Evolutionary conservation across 805 yeast genomes (phyloP).

Genomic region (Spathaspora boniae): DNA sequence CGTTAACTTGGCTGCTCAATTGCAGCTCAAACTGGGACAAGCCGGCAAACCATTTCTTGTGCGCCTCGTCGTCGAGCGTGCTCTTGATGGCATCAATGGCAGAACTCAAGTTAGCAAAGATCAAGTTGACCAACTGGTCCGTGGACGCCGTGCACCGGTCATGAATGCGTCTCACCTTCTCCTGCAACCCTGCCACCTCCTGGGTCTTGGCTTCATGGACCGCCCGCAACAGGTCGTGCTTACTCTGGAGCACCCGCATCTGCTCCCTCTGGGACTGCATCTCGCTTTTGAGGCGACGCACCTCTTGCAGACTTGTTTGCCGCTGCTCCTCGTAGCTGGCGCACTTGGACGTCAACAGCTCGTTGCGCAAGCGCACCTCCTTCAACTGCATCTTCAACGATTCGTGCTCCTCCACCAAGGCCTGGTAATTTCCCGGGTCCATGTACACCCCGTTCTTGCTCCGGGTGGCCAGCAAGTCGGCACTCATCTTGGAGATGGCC

Average conservation of each 20-base stretch:
- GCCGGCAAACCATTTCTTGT: background rate
- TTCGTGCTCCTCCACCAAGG: slow-evolving; percentile 25
- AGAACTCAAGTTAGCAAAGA: slow-evolving; percentile 5
- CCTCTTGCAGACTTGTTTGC: background rate
- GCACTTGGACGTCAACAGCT: slow-evolving; percentile 8
- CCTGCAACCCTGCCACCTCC: slow-evolving; percentile 2
- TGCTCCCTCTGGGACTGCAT: background rate
- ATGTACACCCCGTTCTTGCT: slow-evolving; percentile 63
- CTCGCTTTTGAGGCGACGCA: background rate
- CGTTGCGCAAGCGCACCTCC: slow-evolving; percentile 15
- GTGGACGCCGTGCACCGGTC: slow-evolving; percentile 6
- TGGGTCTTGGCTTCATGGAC: slow-evolving; percentile 1
- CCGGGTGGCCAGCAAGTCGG: slow-evolving; percentile 61
- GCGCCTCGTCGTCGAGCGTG: background rate
- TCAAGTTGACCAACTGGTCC: slow-evolving; percentile 1
- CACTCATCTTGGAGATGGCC: slow-evolving; percentile 54
- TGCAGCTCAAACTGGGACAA: slow-evolving; percentile 2
- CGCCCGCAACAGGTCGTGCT: background rate
- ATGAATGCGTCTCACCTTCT: slow-evolving; percentile 3
- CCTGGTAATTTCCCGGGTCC: slow-evolving; percentile 52
- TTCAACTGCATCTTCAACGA: slow-evolving; percentile 19
- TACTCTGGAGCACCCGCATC: background rate
- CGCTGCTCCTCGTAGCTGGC: background rate
- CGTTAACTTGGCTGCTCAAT: slow-evolving; percentile 1
- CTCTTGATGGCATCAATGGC: slow-evolving; percentile 4